A percentile compares a stretch with the other conserved stretches of the same genome.
Evolutionary conservation across 148 eudicot genomes (phyloP).

Genomic region (Camellia lanceoleosa): DNA sequence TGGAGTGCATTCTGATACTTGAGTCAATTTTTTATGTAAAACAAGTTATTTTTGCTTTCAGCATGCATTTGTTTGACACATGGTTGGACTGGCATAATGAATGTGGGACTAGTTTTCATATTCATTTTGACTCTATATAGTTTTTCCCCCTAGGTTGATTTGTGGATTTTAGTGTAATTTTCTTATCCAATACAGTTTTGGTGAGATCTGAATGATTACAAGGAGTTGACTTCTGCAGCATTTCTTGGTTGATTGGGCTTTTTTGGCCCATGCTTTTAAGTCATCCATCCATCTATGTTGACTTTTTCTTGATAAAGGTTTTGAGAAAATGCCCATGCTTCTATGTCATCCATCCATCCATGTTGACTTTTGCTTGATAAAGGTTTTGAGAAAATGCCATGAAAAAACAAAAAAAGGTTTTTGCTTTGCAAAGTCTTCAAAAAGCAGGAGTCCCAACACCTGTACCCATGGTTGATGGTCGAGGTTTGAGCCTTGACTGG

Average conservation of each 20-base stretch:
- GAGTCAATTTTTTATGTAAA: not conserved
- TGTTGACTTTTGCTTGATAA: not conserved
- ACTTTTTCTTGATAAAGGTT: not conserved
- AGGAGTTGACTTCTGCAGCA: not conserved
- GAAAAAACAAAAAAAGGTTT: not conserved
- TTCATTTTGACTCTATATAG: not conserved
- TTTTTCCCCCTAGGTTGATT: not conserved
- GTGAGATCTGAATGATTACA: not conserved
- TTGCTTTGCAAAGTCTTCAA: not conserved
- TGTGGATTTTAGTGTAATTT: not conserved
- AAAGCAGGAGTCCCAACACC: no score
- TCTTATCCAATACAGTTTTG: not conserved
- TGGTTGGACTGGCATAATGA: not conserved
- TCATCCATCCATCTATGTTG: not conserved
- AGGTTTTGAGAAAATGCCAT: not conserved
- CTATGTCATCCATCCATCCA: not conserved
- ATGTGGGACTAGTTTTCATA: conserved; percentile 1
- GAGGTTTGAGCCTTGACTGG: no score
- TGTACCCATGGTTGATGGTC: no score
- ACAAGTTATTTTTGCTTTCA: no score
- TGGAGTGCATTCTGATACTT: not conserved
- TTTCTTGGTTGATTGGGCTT: not conserved
- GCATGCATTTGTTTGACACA: not conserved
- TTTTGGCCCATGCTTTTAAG: no score
- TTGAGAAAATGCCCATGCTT: not conserved